Evolutionary conservation across 352 stramenopile species (phyloP), one percentile per base, ranked within the genome.

Genomic region (Plasmopara muralis): DNA sequence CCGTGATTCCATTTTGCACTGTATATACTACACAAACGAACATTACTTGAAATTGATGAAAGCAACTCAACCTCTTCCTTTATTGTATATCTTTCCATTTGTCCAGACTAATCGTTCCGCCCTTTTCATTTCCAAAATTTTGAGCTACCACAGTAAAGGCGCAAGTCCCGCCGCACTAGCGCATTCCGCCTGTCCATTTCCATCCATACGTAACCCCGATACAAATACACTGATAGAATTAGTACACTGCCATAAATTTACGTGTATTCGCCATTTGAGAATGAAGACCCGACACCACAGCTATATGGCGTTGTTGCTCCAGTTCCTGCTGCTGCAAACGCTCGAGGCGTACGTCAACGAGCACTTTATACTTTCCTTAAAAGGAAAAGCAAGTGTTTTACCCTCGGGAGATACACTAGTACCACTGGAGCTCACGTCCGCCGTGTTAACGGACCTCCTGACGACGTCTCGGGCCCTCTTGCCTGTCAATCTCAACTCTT

Each of bases 321-420:
- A 62, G 30, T 42, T 59, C 18, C 34, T 60, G 47, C 30, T 49
- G 43, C 43, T 64, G 12, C 47, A 47, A 37, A 29, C 39, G 37
- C 47, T 50, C 18, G n/a, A 25, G 34, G 46, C 43, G 25, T 38
- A 30, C 30, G 46, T 49, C 25, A 56, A 40, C 25, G 37, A 51
- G 29, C 49, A 42, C 39, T 76, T 71, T 47, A 47, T 74, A 42
- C 68, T 82, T 16, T 57, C 68, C 18, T 53, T 52, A 0, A 60
- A 16, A n/a, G 41, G 31, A 28, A 58, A 57, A 43, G 40, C 53
- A 31, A 57, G 47, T 10, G 40, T 29, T 6, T 34, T 49, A 5
- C 10, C 43, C 6, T 50, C 43, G 0, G 64, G 51, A 25, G 37
- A 54, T 20, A 62, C 56, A 12, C 12, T 66, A 9, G 43, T 69